Conservation (phyloP, 106 monocot genomes). For the Dioscorea alata region DNA sequence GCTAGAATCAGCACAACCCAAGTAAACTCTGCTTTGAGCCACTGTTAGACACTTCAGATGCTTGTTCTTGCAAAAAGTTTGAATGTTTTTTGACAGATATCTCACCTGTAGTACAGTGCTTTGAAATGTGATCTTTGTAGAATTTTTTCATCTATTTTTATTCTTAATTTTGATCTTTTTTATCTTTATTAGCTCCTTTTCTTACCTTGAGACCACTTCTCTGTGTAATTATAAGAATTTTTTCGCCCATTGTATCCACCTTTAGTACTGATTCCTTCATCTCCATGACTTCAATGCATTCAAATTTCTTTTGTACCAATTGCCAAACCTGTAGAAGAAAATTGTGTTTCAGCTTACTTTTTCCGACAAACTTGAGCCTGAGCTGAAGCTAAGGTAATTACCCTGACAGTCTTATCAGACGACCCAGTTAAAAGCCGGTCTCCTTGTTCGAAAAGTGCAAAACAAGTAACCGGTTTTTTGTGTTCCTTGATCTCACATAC, state of each 20-base stretch:
- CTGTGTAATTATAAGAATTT: conserved; percentile 57
- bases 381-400: conserved; percentile 16
- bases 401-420: conserved; percentile 73
- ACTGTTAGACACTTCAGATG: conserved; percentile 50
- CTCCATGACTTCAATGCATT: conserved; percentile 77
- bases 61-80: conserved; percentile 65
- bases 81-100: conserved; percentile 52
- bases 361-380: not conserved
- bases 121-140: not conserved
- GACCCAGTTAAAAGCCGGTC: conserved; percentile 90
- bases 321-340: conserved; percentile 72
- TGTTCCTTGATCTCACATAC: conserved; percentile 73
- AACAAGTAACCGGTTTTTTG: conserved; percentile 72
- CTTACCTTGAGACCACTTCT: conserved; percentile 66
- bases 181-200: not conserved
- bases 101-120: conserved; percentile 37
- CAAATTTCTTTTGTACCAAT: conserved; percentile 49
- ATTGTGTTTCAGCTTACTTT: not conserved
- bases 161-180: not conserved
- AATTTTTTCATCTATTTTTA: no score
- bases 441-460: conserved; percentile 58
- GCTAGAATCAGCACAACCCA: conserved; percentile 84
- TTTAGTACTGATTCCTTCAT: conserved; percentile 73
- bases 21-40: conserved; percentile 53
- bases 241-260: conserved; percentile 49